phyloP scores from a whole-genome alignment of 129 eudicot species.

The Escallonia rubra region DNA sequence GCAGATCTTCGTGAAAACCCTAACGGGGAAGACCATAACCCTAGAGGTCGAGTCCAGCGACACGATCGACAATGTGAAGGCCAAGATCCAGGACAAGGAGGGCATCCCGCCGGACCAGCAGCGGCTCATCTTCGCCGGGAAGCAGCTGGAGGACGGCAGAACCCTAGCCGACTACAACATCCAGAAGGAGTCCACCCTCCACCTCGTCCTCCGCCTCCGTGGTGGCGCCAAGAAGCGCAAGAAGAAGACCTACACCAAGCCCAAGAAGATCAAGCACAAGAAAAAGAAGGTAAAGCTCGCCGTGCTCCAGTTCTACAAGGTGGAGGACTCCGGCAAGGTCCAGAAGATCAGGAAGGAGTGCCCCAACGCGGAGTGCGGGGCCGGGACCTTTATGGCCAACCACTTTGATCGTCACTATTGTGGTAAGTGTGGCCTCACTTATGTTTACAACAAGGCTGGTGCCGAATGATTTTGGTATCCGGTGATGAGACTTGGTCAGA shows the following conservation, averaged over 20 bases:
- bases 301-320: constrained; percentile 24
- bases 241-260: constrained; percentile 24
- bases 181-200: constrained; percentile 31
- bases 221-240: neutral
- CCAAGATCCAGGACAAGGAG: constrained; percentile 48
- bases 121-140: constrained; percentile 46
- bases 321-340: constrained; percentile 23
- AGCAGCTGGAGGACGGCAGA: constrained; percentile 34
- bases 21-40: neutral
- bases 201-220: neutral
- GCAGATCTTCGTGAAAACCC: neutral
- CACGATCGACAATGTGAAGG: constrained; percentile 29
- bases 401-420: neutral
- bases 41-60: neutral
- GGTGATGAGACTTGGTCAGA: too few species aligned
- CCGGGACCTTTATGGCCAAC: constrained; percentile 6
- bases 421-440: neutral
- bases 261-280: neutral
- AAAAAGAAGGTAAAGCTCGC: constrained; percentile 4
- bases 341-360: constrained; percentile 26
- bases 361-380: constrained; percentile 22
- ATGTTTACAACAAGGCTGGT: neutral
- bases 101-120: constrained; percentile 49
- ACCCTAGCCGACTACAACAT: constrained; percentile 42
- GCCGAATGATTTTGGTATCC: neutral